Base-by-base conservation (phyloP, 163 green algal species). In the Scenedesmus sp. region DNA sequence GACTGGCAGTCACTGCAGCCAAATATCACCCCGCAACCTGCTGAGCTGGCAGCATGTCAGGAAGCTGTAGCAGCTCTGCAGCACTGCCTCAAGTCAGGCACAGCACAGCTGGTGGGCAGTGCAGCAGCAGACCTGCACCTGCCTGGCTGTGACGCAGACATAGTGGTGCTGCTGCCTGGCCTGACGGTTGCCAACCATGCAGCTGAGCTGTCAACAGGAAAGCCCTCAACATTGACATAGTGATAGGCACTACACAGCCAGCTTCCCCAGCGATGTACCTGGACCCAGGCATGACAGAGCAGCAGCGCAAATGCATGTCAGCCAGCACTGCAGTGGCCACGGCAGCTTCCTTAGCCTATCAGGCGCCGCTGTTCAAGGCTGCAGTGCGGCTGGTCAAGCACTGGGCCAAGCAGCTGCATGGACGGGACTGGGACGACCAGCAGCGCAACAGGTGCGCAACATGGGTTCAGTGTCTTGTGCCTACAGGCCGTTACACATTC, bases 361-460 rank as follows among this genome's bases (percentile, higher is more conserved):
- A 88, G 43, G 40, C 51, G 44, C 82, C 82, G 30, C 33, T 76
- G n/a, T 88, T 88, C 2, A 88, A 88, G 82, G 30, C 35, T 51
- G 82, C 82, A 53, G 82, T 88, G 46, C 9, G 82, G 35, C 33
- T 88, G 59, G 82, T 88, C 22, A 88, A 88, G 82, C 30, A 88
- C 49, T 88, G 82, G 82, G 82, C 82, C 43, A 88, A 88, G 49
- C 33, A 56, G 33, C 37, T 88, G 49, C 82, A 88, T 79, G 46
- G 53, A 30, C 26, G 46, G 0, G 82, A 88, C 82, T 88, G 82
- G 82, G 33, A 78, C 20, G 49, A 88, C 35, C 2, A 51, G n/a
- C 18, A 30, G 46, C 6, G 59, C 6, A 88, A 79, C 78, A 84
- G 78, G 78, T 84, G 78, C n/a, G n/a, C n/a, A n/a, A 56, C 12